A percentile compares a stretch with the other conserved stretches of the same genome.
Conservation (phyloP, 805 yeast genomes). For the Kodamaea laetipori region DNA sequence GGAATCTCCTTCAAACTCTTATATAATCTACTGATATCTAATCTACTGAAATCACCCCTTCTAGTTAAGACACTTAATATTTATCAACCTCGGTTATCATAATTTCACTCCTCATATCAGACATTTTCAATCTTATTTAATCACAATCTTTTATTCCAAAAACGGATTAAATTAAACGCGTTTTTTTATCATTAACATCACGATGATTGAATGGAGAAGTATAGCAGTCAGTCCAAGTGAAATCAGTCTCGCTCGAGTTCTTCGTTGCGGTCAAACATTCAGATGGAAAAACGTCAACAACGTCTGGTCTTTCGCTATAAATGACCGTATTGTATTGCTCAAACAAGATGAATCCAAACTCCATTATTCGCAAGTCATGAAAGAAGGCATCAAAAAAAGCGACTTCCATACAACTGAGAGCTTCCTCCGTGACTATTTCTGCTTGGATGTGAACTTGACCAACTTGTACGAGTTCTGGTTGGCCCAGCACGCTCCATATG, state of each 20-base stretch:
- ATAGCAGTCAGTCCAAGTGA: conserved; percentile 36
- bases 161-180: neutral
- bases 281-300: conserved; percentile 68
- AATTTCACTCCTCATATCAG: no score
- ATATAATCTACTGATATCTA: no score
- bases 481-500: conserved; percentile 62
- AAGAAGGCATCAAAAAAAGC: neutral
- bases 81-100: no score
- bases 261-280: conserved; percentile 86
- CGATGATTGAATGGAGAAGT: conserved; percentile 15
- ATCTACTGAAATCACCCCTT: no score
- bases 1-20: no score
- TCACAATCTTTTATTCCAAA: no score
- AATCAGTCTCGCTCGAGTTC: conserved; percentile 60
- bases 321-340: conserved; percentile 62
- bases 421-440: conserved; percentile 68
- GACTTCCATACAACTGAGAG: conserved; percentile 34
- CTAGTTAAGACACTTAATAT: no score
- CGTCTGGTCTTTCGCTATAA: conserved; percentile 66
- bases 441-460: conserved; percentile 56
- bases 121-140: no score
- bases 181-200: no score
- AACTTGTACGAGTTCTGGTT: conserved; percentile 66
- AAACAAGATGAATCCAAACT: conserved; percentile 56
- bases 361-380: conserved; percentile 51